These are phyloP conservation scores for Cadophora sp. DNA, from an alignment of 2,329 filamentous ascomycete species.

Conservation along the genomic window DNA sequence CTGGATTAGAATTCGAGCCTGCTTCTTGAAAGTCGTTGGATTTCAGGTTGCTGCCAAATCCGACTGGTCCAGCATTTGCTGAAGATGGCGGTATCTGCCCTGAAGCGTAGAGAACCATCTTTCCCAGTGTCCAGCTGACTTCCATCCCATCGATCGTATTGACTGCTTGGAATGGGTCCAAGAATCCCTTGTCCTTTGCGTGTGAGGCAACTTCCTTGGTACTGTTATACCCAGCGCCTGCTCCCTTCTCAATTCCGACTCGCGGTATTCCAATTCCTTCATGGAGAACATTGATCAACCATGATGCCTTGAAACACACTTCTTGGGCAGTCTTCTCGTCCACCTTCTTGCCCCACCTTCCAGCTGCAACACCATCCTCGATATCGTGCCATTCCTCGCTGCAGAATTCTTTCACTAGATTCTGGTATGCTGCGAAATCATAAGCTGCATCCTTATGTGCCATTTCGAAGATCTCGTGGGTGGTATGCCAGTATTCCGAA, in stretches of 20 bases:
- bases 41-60: conserved; percentile 84
- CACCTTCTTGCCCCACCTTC: conserved; percentile 79
- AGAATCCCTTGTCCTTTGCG: conserved; percentile 75
- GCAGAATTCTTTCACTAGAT: conserved; percentile 85
- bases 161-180: conserved; percentile 89
- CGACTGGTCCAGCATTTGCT: conserved; percentile 74
- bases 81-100: conserved; percentile 78
- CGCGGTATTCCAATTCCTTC: conserved; percentile 94
- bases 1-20: conserved; percentile 56
- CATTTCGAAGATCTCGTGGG: conserved; percentile 88
- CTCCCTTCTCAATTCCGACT: conserved; percentile 74
- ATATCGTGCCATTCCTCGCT: conserved; percentile 83
- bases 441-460: conserved; percentile 80
- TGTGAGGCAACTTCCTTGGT: conserved; percentile 73
- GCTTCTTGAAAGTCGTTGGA: conserved; percentile 81
- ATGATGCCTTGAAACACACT: conserved; percentile 97
- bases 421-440: conserved; percentile 88
- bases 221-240: conserved; percentile 64
- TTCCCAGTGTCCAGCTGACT: conserved; percentile 96
- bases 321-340: conserved; percentile 77
- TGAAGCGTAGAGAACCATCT: conserved; percentile 93
- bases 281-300: conserved; percentile 96
- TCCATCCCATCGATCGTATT: conserved; percentile 91
- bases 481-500: conserved; percentile 99
- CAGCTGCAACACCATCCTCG: conserved; percentile 64